phyloP scores from a whole-genome alignment of 2,329 filamentous ascomycete genomes.

The Epichloe bromicola region DNA sequence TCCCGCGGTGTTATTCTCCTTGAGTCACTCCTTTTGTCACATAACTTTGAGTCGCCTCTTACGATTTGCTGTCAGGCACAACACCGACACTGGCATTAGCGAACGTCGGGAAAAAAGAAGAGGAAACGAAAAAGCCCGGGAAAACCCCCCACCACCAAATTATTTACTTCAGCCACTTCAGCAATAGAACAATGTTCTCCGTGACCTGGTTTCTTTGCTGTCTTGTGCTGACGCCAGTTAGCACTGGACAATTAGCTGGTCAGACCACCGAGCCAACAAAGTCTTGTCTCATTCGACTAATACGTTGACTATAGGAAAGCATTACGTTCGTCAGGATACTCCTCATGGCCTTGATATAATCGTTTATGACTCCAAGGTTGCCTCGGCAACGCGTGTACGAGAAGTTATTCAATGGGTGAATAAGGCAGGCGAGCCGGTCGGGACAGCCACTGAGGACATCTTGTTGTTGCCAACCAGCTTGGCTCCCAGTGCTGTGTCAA shows the following conservation, averaged over 20 bases:
- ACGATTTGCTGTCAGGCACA: background rate
- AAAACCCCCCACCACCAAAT: background rate
- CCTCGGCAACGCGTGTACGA: slow-evolving; percentile 27
- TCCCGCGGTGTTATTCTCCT: too few species aligned
- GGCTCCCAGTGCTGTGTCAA: background rate
- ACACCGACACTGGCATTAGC: too few species aligned
- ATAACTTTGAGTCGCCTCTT: background rate
- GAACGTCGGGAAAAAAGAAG: too few species aligned
- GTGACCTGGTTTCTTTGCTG: background rate
- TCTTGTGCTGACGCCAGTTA: background rate
- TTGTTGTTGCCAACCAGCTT: slow-evolving; percentile 9
- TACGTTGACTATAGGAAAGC: background rate
- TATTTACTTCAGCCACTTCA: background rate
- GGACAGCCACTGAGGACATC: slow-evolving; percentile 27
- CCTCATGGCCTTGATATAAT: slow-evolving; percentile 14
- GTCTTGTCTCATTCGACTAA: background rate
- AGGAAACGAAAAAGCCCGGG: background rate
- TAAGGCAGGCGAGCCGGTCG: slow-evolving; percentile 37
- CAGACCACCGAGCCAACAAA: background rate
- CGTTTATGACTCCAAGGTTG: slow-evolving; percentile 23
- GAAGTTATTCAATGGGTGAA: slow-evolving; percentile 49
- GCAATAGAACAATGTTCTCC: background rate
- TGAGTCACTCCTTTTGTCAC: too few species aligned
- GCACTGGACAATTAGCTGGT: slow-evolving; percentile 1
- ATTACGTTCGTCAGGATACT: background rate